Base-by-base conservation (phyloP, 257 asterid genomes). In the Sherardia arvensis region DNA sequence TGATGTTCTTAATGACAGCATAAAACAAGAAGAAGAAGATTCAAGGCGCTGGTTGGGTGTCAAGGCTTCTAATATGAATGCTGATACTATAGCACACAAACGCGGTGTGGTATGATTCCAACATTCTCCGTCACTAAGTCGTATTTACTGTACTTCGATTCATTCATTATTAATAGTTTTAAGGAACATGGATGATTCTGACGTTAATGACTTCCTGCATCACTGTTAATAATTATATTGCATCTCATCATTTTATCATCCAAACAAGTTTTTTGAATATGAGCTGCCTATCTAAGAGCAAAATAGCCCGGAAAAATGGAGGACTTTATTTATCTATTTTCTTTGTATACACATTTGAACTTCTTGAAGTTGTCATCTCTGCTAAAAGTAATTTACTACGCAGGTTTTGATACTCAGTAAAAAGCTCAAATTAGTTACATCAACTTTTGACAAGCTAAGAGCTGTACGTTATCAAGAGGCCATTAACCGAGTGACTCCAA, bases 391-490 rank as follows among this genome's bases (percentile, higher is more conserved):
- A 66, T 69, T 54, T 27, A 8, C n/a, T 45, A 17, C 70, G 65
- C 83, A 92, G 99, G 94, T 93, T 56, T 71, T 93, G 71, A 93
- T 93, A 76, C 75, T 87, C 74, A 84, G 99, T 48, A 96, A 93
- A 79, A 93, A 81, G 79, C 95, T 90, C 66, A 94, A 85, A 69
- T 77, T 84, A 18, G 97, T 90, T 62, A 82, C 99, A 33, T 90
- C 96, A 33, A 84, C 81, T 70, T 93, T 90, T 72, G 99, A 93
- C 76, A 84, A 79, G 76, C 87, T 93, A 65, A 83, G 97, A 78
- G 99, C 97, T 60, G n/a, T 90, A 65, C 95, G 93, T 43, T 93
- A 87, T 83, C 99, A 84, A 80, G 95, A 93, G 61, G 92, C 90
- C 47, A 84, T 93, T 64, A 90, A 87, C 77, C 80, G 95, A 61